Percentiles rank a stretch among this genome's conserved stretches.
Conservation (phyloP, 148 eudicot genomes). For the Linanthus parryae region DNA sequence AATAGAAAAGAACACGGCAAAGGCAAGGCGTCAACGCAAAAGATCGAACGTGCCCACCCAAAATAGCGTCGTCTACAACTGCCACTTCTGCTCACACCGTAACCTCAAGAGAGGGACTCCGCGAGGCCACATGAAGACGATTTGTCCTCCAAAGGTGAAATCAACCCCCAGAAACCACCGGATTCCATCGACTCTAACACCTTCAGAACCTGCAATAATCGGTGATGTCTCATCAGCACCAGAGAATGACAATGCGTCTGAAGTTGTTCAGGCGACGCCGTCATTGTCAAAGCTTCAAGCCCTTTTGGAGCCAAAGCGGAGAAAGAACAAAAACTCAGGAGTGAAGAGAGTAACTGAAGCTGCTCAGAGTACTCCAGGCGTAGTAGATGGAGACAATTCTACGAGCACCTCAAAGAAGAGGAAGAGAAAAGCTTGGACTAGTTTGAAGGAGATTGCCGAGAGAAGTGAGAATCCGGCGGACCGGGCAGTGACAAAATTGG, state of each 20-base stretch:
- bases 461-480: neutral
- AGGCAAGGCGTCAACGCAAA: conserved; percentile 24
- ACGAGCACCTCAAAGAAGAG: neutral
- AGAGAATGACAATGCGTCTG: neutral
- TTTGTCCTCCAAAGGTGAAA: conserved; percentile 45
- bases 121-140: conserved; percentile 48
- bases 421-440: conserved; percentile 14
- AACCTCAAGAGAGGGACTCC: conserved; percentile 77
- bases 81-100: conserved; percentile 66
- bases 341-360: neutral
- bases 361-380: no score
- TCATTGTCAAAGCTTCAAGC: conserved; percentile 7
- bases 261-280: neutral
- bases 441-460: conserved; percentile 9
- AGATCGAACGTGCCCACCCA: conserved; percentile 23
- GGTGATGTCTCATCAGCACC: neutral
- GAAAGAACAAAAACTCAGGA: conserved; percentile 6
- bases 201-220: conserved; percentile 5
- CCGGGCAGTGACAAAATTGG: conserved; percentile 8
- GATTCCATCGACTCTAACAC: neutral
- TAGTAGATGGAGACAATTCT: conserved; percentile 7
- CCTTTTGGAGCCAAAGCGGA: conserved; percentile 7
- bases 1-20: conserved; percentile 57
- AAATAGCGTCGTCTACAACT: conserved; percentile 59
- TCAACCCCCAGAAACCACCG: conserved; percentile 10